Evolutionary conservation across 2,329 filamentous ascomycete species (phyloP).

Genomic region (Teratosphaeria epicoccoides): DNA sequence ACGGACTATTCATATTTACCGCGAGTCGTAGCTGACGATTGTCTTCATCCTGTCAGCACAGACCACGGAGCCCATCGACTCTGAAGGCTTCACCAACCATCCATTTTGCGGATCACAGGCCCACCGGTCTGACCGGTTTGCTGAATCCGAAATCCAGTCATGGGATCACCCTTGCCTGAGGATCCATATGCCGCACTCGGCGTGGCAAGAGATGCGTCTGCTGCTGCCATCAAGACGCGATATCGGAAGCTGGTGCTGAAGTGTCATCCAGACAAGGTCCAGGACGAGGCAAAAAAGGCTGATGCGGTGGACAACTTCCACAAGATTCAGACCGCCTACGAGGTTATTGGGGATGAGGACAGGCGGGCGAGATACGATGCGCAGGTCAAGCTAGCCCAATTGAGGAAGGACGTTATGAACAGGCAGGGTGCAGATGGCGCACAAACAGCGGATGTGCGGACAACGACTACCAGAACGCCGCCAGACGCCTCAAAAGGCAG

Average conservation of each 20-base stretch:
- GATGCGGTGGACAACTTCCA: constrained; percentile 82
- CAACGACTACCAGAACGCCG: constrained; percentile 20
- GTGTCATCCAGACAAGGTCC: constrained; percentile 57
- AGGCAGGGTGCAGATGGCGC: background rate
- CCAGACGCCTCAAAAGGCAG: constrained; percentile 22
- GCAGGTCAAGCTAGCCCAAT: constrained; percentile 54
- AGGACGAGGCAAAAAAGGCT: constrained; percentile 64
- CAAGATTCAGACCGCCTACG: constrained; percentile 84
- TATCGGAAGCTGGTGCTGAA: constrained; percentile 86
- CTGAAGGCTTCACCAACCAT: background rate
- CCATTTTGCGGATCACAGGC: background rate
- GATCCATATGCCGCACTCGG: constrained; percentile 80
- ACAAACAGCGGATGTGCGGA: constrained; percentile 7
- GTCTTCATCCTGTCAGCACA: background rate
- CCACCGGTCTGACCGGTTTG: background rate
- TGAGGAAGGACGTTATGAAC: constrained; percentile 46
- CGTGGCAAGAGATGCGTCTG: constrained; percentile 59
- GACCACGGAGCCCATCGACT: background rate
- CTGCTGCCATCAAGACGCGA: constrained; percentile 73
- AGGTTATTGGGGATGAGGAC: constrained; percentile 69
- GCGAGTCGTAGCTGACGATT: background rate
- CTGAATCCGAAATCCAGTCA: background rate
- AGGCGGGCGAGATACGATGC: constrained; percentile 70
- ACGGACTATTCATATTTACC: background rate
- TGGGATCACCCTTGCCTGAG: constrained; percentile 32